Conservation (phyloP, 257 asterid species). For the Osmanthus fragrans region DNA sequence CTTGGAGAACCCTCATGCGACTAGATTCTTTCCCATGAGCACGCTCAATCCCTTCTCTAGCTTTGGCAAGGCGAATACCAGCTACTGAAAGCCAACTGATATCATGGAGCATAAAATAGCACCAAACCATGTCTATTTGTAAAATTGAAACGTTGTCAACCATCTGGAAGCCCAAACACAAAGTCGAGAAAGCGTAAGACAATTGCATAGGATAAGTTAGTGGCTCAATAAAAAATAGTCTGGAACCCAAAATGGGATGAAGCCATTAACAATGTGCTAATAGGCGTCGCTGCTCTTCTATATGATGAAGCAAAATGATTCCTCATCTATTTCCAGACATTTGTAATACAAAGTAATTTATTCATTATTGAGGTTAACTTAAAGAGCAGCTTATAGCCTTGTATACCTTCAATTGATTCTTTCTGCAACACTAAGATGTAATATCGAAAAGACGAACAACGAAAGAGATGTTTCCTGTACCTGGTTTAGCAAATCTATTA, state of each 20-base stretch:
- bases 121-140: slow-evolving; percentile 98
- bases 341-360: neutral
- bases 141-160: slow-evolving; percentile 86
- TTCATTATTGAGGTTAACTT: neutral
- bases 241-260: neutral
- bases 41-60: slow-evolving; percentile 90
- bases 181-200: slow-evolving; percentile 18
- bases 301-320: slow-evolving; percentile 7
- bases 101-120: slow-evolving; percentile 93
- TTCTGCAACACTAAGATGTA: neutral
- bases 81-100: slow-evolving; percentile 90
- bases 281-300: neutral
- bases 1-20: slow-evolving; percentile 86
- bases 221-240: neutral
- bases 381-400: neutral
- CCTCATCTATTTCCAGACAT: neutral
- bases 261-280: neutral
- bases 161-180: slow-evolving; percentile 54
- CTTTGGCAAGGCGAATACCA: slow-evolving; percentile 77
- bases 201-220: slow-evolving; percentile 9
- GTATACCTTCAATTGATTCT: neutral
- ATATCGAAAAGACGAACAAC: neutral
- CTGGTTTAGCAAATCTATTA: neutral
- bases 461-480: neutral
- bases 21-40: slow-evolving; percentile 88